Evolutionary conservation across 148 eudicot species (phyloP).

Genomic region (Camellia granthamiana): DNA sequence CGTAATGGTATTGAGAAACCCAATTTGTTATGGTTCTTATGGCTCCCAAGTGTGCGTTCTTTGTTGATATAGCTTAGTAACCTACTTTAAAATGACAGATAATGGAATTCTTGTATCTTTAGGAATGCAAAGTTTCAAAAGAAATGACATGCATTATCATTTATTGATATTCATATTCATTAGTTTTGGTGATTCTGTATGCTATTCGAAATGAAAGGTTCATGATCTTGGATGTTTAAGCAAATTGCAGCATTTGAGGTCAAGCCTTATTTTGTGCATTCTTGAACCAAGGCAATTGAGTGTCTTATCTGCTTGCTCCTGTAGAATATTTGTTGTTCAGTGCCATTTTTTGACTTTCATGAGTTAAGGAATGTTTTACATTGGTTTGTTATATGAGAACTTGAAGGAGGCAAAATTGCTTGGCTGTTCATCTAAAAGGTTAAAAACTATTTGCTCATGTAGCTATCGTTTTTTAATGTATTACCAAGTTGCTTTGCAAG

Average conservation of each 20-base stretch:
- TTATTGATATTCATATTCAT: neutral
- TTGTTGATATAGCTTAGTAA: neutral
- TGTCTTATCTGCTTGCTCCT: neutral
- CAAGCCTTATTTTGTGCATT: neutral
- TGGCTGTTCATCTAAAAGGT: neutral
- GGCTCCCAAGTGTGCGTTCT: neutral
- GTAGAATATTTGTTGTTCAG: neutral
- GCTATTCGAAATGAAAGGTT: neutral
- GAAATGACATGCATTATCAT: neutral
- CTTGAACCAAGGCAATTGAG: neutral
- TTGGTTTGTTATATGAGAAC: neutral
- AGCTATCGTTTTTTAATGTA: neutral
- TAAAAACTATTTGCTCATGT: neutral
- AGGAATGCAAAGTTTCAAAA: neutral
- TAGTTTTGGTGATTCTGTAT: neutral
- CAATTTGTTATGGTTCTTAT: neutral
- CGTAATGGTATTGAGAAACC: neutral
- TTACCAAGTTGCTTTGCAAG: slow-evolving; percentile 3
- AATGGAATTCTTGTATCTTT: neutral
- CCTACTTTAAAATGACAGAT: neutral
- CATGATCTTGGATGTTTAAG: neutral
- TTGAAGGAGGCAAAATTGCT: neutral
- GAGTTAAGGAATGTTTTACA: neutral
- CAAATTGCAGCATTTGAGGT: neutral
- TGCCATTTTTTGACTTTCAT: neutral